Conservation (phyloP, 345 rosid genomes). For the Aethionema arabicum region DNA sequence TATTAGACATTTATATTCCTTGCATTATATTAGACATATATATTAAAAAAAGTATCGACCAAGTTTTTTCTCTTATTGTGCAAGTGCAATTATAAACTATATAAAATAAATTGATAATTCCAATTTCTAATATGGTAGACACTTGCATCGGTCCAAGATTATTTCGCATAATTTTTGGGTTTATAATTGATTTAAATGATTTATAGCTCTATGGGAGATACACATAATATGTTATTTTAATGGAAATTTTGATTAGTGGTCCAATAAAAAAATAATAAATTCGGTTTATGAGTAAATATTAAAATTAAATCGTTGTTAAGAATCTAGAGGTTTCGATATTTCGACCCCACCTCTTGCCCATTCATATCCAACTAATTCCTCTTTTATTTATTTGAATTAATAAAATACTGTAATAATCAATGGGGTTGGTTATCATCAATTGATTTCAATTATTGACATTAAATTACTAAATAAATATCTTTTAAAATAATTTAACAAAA, state of each 20-base stretch:
- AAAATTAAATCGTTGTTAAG: conserved; percentile 24
- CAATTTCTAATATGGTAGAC: no score
- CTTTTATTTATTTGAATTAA: conserved; percentile 7
- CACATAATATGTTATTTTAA: conserved; percentile 13
- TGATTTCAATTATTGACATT: neutral
- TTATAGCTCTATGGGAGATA: no score
- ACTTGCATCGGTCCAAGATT: no score
- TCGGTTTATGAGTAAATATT: neutral
- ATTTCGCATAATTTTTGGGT: no score
- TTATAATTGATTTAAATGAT: no score
- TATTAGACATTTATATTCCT: no score
- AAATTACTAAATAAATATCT: neutral
- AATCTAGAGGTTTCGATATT: conserved; percentile 25
- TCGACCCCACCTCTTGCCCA: conserved; percentile 29
- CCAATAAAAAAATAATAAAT: conserved; percentile 28
- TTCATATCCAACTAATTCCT: conserved; percentile 30
- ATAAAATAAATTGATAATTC: no score
- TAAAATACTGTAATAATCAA: neutral
- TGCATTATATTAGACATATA: no score
- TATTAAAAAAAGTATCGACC: no score
- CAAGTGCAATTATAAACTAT: no score
- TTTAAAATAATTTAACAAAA: no score
- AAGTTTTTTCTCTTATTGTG: no score
- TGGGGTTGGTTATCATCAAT: neutral
- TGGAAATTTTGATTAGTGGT: conserved; percentile 20